Base-by-base conservation (phyloP, 1,139 yeast species). In the Yamadazyma epiphylla region DNA sequence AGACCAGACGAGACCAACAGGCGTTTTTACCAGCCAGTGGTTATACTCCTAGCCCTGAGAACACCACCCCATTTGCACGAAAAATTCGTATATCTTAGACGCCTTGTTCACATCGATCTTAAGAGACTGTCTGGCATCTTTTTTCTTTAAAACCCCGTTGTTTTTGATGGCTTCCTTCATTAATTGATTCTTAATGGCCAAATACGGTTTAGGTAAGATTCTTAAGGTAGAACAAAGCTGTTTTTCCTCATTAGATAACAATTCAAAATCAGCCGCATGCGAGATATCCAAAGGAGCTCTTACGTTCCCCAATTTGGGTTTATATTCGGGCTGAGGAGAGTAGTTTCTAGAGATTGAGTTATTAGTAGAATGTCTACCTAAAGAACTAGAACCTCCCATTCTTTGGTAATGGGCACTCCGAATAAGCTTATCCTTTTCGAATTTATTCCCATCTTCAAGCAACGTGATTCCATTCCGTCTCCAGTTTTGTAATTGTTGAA, bases 401-500 rank as follows among this genome's bases (percentile, higher is more conserved):
- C 84, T 62, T 53, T 78, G 83, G 37, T 79, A 58, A 39, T 76
- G 80, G 3, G 77, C 73, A 20, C 70, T 60, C 39, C 83, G 64
- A 26, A 74, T 73, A 23, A 78, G 66, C 54, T 86, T 87, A 53
- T 94, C 98, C 50, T 86, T 83, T 53, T 94, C 98, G 53, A 78
- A 91, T 51, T 80, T 84, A 27, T 71, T 64, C 5, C 97, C 98
- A 35, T 77, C 85, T 36, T 89, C 96, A 32, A 87, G 48, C 0
- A 88, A 77, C 3, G 88, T 82, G 28, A 91, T 74, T 3, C 99
- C 99, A 52, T 86, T 80, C 27, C 81, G 73, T 39, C 99, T 74
- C 88, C 96, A 94, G 48, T 82, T 91, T 54, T 91, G 98, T 24
- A 94, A 62, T 58, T 88, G 96, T 32, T 83, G 83, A 33, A 91